A percentile compares a stretch with the other conserved stretches of the same genome.
phyloP scores from a whole-genome alignment of 2,329 filamentous ascomycete genomes.

The Westerdykella aurantiaca region DNA sequence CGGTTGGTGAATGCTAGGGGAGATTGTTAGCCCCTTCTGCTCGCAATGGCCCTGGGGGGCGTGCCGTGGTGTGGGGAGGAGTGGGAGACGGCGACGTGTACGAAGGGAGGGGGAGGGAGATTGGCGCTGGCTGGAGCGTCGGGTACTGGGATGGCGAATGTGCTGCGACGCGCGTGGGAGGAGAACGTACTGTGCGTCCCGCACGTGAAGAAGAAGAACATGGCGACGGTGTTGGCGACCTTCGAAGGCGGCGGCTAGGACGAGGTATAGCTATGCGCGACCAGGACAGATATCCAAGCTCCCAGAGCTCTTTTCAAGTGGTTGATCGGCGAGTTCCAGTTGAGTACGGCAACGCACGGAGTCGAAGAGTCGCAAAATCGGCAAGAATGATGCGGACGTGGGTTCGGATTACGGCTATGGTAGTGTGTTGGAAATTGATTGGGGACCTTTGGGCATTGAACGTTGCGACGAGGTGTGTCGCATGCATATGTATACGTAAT shows the following conservation, averaged over 20 bases:
- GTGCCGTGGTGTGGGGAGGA: background rate
- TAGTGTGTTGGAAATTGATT: too few species aligned
- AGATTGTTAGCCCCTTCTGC: background rate
- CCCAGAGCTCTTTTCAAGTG: too few species aligned
- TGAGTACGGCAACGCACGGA: too few species aligned
- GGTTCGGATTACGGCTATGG: too few species aligned
- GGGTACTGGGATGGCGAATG: background rate
- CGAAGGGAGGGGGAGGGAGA: background rate
- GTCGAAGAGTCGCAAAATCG: too few species aligned
- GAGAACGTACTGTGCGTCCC: slow-evolving; percentile 42
- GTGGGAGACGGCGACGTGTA: background rate
- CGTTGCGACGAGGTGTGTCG: too few species aligned
- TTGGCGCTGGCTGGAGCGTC: background rate
- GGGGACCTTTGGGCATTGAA: too few species aligned
- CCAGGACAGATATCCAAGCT: too few species aligned
- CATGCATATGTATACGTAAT: too few species aligned
- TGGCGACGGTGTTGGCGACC: slow-evolving; percentile 10
- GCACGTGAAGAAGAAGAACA: slow-evolving; percentile 49
- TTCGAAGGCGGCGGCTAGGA: background rate
- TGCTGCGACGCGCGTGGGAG: background rate
- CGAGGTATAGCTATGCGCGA: background rate
- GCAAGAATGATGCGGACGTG: too few species aligned
- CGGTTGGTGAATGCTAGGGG: slow-evolving; percentile 41
- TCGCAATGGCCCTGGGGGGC: background rate
- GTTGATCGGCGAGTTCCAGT: too few species aligned